phyloP scores from a whole-genome alignment of 768 basidiomycete genomes.

The Phylloporus arenicola region DNA sequence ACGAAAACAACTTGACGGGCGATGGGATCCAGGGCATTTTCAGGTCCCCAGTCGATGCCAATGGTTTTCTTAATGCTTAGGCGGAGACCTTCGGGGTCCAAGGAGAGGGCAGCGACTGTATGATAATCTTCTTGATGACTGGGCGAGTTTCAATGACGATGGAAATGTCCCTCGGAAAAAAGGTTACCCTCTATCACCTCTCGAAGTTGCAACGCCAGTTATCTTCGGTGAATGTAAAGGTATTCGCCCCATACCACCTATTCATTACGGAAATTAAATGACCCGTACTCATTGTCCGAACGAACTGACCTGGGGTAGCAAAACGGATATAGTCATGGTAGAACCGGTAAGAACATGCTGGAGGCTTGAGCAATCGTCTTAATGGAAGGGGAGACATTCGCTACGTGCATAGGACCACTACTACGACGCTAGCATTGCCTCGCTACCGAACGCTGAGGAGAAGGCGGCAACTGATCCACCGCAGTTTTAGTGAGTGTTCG shows the following conservation, averaged over 20 bases:
- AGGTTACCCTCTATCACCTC: constrained; percentile 66
- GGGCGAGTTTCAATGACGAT: constrained; percentile 8
- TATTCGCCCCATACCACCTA: constrained; percentile 62
- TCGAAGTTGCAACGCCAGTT: constrained; percentile 68
- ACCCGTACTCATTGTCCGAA: neutral
- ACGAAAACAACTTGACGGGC: constrained; percentile 78
- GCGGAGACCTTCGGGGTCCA: constrained; percentile 71
- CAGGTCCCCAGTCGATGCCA: constrained; percentile 69
- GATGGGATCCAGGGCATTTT: constrained; percentile 45
- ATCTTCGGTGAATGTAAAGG: constrained; percentile 73
- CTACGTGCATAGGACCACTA: constrained; percentile 19
- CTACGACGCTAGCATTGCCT: constrained; percentile 29
- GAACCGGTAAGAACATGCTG: constrained; percentile 17
- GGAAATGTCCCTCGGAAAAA: neutral
- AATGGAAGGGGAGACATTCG: constrained; percentile 27
- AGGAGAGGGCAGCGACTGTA: constrained; percentile 65
- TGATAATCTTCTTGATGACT: constrained; percentile 92
- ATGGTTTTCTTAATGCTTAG: constrained; percentile 56
- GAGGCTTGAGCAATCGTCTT: constrained; percentile 15
- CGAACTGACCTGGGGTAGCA: constrained; percentile 39
- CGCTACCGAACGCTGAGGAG: constrained; percentile 6
- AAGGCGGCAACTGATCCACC: constrained; percentile 5
- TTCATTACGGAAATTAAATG: constrained; percentile 8
- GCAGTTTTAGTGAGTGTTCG: constrained; percentile 1
- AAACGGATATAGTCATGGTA: constrained; percentile 73